Conservation (phyloP, 2,329 filamentous ascomycete genomes). For the Fusarium sp. region DNA sequence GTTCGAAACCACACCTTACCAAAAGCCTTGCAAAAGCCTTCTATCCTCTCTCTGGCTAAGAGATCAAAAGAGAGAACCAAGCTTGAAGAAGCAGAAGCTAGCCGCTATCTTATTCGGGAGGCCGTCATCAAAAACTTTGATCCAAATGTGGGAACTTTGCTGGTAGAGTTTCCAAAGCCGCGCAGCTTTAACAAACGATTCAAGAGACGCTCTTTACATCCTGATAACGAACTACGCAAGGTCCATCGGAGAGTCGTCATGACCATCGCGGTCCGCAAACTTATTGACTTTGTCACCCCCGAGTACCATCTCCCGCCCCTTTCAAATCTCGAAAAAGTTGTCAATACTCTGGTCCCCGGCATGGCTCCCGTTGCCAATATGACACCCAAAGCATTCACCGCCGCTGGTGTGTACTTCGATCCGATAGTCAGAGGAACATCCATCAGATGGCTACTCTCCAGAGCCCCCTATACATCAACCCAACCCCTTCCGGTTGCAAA, state of each 20-base stretch:
- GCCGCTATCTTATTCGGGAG: slow-evolving; percentile 62
- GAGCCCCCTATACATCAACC: slow-evolving; percentile 57
- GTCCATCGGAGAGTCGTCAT: slow-evolving; percentile 57
- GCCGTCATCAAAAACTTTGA: slow-evolving; percentile 59
- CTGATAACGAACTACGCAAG: slow-evolving; percentile 42
- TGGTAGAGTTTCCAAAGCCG: slow-evolving; percentile 55
- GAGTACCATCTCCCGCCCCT: slow-evolving; percentile 56
- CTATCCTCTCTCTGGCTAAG: slow-evolving; percentile 70
- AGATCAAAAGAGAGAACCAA: slow-evolving; percentile 58
- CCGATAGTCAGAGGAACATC: slow-evolving; percentile 41
- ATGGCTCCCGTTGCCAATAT: slow-evolving; percentile 43
- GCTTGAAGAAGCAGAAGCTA: slow-evolving; percentile 62
- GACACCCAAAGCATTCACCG: slow-evolving; percentile 54
- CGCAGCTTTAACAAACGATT: slow-evolving; percentile 23
- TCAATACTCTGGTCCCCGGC: slow-evolving; percentile 61
- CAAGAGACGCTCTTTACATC: slow-evolving; percentile 38
- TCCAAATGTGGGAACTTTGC: slow-evolving; percentile 59
- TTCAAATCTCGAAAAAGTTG: slow-evolving; percentile 56
- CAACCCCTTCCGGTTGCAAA: slow-evolving; percentile 46
- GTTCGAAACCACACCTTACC: slow-evolving; percentile 71
- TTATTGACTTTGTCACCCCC: slow-evolving; percentile 63
- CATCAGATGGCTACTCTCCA: slow-evolving; percentile 57
- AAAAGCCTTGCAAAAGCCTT: slow-evolving; percentile 71
- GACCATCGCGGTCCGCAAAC: slow-evolving; percentile 57
- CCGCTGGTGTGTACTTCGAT: slow-evolving; percentile 53